These are phyloP conservation scores for Aspergillus pseudoterreus DNA, from an alignment of 2,329 filamentous ascomycete species.

Conservation along the genomic window DNA sequence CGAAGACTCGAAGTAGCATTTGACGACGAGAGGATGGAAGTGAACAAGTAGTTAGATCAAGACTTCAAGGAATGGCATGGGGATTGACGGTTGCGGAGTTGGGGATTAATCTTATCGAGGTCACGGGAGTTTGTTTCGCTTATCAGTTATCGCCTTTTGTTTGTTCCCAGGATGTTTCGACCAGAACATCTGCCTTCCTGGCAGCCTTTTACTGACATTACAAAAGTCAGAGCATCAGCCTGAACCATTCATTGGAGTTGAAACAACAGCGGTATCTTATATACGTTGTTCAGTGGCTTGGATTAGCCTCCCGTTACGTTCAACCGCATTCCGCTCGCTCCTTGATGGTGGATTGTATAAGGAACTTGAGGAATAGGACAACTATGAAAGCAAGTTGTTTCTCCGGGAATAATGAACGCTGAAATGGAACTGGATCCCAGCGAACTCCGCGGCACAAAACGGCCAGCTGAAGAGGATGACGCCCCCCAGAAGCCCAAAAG, in stretches of 20 bases:
- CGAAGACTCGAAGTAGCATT: conserved; percentile 7
- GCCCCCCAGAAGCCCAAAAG: conserved; percentile 44
- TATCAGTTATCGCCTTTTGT: background rate
- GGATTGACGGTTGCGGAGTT: conserved; percentile 6
- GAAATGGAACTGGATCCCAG: conserved; percentile 43
- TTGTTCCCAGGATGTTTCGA: background rate
- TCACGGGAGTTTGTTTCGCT: background rate
- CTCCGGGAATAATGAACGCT: background rate
- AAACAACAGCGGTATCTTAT: no score
- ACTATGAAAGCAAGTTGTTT: background rate
- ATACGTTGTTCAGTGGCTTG: no score
- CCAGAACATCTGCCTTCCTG: background rate
- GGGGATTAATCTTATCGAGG: conserved; percentile 2
- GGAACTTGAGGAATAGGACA: background rate
- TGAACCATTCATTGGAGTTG: no score
- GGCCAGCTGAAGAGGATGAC: conserved; percentile 46
- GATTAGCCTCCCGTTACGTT: no score
- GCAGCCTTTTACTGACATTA: background rate
- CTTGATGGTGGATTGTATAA: background rate
- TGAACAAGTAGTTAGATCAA: background rate
- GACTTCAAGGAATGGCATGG: background rate
- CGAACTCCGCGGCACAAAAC: conserved; percentile 44
- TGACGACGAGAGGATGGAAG: conserved; percentile 1
- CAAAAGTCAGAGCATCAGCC: background rate
- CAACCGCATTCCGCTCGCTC: no score